These are phyloP conservation scores for Moricandia arvensis DNA, from an alignment of 345 rosid genomes.

Conservation along the genomic window DNA sequence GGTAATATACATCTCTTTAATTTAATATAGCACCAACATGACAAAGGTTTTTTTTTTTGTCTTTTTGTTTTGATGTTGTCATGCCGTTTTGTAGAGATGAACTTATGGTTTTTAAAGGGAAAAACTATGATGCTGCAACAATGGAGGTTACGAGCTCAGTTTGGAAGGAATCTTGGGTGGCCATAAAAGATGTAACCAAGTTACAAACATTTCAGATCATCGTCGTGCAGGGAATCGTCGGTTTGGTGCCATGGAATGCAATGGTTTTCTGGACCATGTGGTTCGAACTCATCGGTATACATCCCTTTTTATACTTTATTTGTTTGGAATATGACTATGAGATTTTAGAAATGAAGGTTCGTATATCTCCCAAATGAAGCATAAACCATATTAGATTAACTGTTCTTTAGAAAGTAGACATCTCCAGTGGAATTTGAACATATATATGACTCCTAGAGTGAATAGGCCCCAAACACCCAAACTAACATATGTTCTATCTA, in stretches of 20 bases:
- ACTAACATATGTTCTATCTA: neutral
- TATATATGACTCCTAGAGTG: neutral
- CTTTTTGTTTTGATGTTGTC: conserved; percentile 6
- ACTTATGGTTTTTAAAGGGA: conserved; percentile 6
- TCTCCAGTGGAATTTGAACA: too few species aligned
- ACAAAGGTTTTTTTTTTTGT: neutral
- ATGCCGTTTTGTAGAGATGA: conserved; percentile 42
- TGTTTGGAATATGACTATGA: neutral
- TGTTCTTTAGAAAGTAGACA: too few species aligned
- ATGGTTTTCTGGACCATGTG: conserved; percentile 92
- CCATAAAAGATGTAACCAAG: conserved; percentile 66
- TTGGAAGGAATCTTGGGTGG: conserved; percentile 72
- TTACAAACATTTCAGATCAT: conserved; percentile 78
- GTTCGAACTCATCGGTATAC: conserved; percentile 75
- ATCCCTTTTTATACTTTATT: neutral
- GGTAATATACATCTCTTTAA: conserved; percentile 13
- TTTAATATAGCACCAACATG: neutral
- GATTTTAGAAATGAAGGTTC: neutral
- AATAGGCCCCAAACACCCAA: neutral
- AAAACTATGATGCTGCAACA: conserved; percentile 22
- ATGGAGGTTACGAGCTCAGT: neutral
- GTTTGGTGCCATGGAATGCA: conserved; percentile 83
- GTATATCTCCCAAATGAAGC: neutral
- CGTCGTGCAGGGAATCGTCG: conserved; percentile 76
- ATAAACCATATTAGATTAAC: too few species aligned